Evolutionary conservation across 2,329 filamentous ascomycete species (phyloP).

Genomic region (Ophiobolus disseminans): DNA sequence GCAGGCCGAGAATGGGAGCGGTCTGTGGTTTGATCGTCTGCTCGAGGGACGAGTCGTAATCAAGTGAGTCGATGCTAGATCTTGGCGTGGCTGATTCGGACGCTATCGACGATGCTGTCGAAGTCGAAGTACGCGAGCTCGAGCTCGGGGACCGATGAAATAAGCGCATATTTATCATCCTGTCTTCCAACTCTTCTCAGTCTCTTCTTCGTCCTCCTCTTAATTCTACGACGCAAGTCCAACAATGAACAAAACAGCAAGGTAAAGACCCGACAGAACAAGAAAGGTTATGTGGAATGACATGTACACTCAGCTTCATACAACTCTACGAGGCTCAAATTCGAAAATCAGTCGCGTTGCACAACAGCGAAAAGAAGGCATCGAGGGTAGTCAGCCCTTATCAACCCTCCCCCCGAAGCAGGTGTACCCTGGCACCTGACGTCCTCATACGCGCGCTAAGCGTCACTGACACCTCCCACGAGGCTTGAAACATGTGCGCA

Average conservation of each 20-base stretch:
- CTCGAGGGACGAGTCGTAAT: too few species aligned
- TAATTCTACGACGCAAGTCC: background rate
- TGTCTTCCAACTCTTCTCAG: constrained; percentile 2
- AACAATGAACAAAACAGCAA: constrained; percentile 1
- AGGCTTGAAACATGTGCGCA: constrained; percentile 1
- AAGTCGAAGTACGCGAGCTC: constrained; percentile 12
- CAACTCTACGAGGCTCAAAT: background rate
- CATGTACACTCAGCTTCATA: constrained; percentile 6
- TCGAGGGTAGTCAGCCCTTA: constrained; percentile 2
- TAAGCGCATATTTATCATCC: constrained; percentile 9
- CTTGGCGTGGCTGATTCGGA: constrained; percentile 14
- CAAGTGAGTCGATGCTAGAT: constrained; percentile 26
- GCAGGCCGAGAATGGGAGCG: constrained; percentile 31
- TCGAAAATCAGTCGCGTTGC: background rate
- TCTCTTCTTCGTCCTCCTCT: background rate
- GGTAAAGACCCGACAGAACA: constrained; percentile 1
- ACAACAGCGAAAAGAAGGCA: background rate
- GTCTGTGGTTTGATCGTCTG: constrained; percentile 10
- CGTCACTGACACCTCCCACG: constrained; percentile 8
- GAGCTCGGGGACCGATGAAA: constrained; percentile 23
- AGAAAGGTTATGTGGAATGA: background rate
- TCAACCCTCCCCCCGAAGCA: background rate
- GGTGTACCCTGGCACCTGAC: constrained; percentile 6
- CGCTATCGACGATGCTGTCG: constrained; percentile 6
- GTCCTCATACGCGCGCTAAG: constrained; percentile 8